These are phyloP conservation scores for Cerioporus squamosus DNA, from an alignment of 1,284 basidiomycete genomes.

Conservation along the genomic window DNA sequence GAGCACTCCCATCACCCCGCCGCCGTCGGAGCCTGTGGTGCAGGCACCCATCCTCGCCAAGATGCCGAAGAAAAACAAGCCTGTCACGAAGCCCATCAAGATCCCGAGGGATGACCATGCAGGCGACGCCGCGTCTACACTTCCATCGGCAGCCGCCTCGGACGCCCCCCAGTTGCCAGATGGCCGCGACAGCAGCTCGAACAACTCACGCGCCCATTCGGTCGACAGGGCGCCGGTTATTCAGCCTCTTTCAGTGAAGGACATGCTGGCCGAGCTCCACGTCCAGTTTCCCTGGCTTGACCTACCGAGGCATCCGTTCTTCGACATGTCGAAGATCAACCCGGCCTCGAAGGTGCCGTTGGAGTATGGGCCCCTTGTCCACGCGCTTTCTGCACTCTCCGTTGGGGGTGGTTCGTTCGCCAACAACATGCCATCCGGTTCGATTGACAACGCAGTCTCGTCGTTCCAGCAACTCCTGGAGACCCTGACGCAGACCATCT, in stretches of 20 bases:
- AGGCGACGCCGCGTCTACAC: constrained; percentile 45
- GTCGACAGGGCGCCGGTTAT: constrained; percentile 46
- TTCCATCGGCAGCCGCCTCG: constrained; percentile 49
- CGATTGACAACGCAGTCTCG: constrained; percentile 83
- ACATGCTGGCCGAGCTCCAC: constrained; percentile 68
- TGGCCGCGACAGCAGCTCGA: constrained; percentile 48
- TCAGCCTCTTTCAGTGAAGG: constrained; percentile 57
- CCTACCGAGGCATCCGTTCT: constrained; percentile 71
- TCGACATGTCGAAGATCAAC: constrained; percentile 70
- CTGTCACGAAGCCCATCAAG: constrained; percentile 60
- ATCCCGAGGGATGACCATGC: constrained; percentile 60
- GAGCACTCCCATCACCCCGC: constrained; percentile 9
- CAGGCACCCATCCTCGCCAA: constrained; percentile 78
- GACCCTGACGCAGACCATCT: constrained; percentile 85
- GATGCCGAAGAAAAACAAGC: constrained; percentile 81
- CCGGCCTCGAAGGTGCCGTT: constrained; percentile 75
- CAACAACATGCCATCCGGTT: constrained; percentile 77
- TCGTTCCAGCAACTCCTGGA: constrained; percentile 85
- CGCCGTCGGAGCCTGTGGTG: constrained; percentile 39
- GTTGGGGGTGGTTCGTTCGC: constrained; percentile 85
- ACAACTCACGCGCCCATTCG: constrained; percentile 63
- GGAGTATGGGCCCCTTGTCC: constrained; percentile 80
- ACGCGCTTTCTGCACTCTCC: constrained; percentile 81
- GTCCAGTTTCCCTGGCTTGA: constrained; percentile 63
- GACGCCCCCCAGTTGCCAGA: constrained; percentile 46